Percentiles rank a stretch among this genome's conserved stretches.
phyloP scores from a whole-genome alignment of 2,329 filamentous ascomycete genomes.

The Beauveria sp. region DNA sequence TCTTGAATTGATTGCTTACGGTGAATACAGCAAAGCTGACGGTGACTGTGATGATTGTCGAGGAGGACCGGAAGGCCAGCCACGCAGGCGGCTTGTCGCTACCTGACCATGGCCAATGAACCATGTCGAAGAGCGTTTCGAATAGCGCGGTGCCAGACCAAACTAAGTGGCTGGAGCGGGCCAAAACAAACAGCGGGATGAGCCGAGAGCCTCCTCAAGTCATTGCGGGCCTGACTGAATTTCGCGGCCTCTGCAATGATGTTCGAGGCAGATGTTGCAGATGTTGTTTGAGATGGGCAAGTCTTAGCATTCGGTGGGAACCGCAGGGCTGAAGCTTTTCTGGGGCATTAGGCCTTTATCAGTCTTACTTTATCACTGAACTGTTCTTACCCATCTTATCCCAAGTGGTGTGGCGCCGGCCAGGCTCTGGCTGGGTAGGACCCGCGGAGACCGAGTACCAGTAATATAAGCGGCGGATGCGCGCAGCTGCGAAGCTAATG shows the following conservation, averaged over 20 bases:
- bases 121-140: constrained; percentile 15
- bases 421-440: too few species aligned
- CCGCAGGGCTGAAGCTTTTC: not conserved
- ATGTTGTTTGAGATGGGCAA: not conserved
- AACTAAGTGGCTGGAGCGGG: not conserved
- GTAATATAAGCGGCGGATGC: not conserved
- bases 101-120: constrained; percentile 10
- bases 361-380: not conserved
- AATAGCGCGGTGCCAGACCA: not conserved
- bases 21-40: constrained; percentile 28
- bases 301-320: not conserved
- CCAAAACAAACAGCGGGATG: not conserved
- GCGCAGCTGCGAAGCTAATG: not conserved
- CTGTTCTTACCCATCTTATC: not conserved
- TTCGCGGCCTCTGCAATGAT: not conserved
- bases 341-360: not conserved
- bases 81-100: constrained; percentile 20
- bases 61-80: constrained; percentile 24
- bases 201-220: not conserved
- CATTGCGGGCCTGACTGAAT: not conserved
- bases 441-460: constrained; percentile 6
- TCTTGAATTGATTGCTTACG: constrained; percentile 14
- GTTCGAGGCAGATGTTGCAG: not conserved
- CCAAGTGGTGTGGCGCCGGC: not conserved
- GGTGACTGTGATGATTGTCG: constrained; percentile 24